Evolutionary conservation across 2,329 filamentous ascomycete species (phyloP), one percentile per base, ranked within the genome.

Genomic region (Stachybotrys chlorohalonatus): DNA sequence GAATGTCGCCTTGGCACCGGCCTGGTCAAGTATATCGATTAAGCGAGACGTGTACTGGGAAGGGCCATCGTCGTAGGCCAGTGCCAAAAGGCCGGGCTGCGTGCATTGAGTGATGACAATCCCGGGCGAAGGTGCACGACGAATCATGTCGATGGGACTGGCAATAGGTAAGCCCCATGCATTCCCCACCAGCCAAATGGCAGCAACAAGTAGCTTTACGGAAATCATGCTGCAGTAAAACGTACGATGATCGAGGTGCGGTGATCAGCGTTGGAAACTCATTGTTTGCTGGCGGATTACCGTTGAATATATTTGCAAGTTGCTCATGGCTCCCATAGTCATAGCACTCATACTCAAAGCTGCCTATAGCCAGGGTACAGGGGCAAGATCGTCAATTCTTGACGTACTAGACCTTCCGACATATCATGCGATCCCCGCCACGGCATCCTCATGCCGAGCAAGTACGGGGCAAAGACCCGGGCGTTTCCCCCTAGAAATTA

Each of bases 41-140:
- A 82, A 66, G 49, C 70, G 66, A 2, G 65, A 70, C 0, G 78
- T 82, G 61, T 75, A 80, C 53, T 70, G 63, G 56, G 75, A 78
- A 1, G 78, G 78, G 0, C 78, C 78, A 53, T 81, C 78, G 54
- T 81, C 78, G 57, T 77, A 80, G 1, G 78, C 77, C n/a, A 81
- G 70, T 0, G 78, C 76, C 3, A 81, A 64, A 47, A 74, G 69
- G 11, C 72, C 72, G 0, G 76, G 70, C 55, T 68, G 69, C 54
- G 64, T 64, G 65, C 76, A 79, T 58, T 73, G 69, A 8, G 69
- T 72, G 57, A 77, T 75, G 42, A 78, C 73, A 30, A 70, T 67
- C 13, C 76, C 76, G 1, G 72, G 68, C 24, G 24, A 24, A 24
- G 24, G 2, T 42, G 69, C 68, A 7, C 73, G 70, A 54, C 72